Conservation (phyloP, 352 stramenopile genomes). For the Globisporangium paroecandrum region DNA sequence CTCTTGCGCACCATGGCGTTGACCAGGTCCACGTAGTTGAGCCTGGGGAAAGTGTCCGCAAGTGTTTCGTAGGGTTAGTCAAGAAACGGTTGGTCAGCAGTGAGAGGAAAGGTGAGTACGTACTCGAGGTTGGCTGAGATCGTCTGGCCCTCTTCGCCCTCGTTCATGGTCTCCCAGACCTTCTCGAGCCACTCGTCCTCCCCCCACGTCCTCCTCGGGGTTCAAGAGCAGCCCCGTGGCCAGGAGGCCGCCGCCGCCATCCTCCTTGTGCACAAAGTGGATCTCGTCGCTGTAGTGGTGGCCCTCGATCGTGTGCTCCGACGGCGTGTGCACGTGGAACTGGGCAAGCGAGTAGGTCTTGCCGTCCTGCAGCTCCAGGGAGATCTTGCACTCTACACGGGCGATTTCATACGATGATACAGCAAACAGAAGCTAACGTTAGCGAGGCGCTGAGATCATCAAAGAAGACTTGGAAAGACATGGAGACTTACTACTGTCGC, state of each 20-base stretch:
- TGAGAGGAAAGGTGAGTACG: not conserved
- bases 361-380: conserved; percentile 38
- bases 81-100: not conserved
- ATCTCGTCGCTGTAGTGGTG: conserved; percentile 45
- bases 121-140: conserved; percentile 39
- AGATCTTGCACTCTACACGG: conserved; percentile 38
- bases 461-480: not conserved
- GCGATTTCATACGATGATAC: not conserved
- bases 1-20: conserved; percentile 45
- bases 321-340: conserved; percentile 48
- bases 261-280: conserved; percentile 49
- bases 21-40: conserved; percentile 61
- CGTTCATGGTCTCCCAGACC: conserved; percentile 39
- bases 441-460: not conserved
- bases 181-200: conserved; percentile 48
- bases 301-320: conserved; percentile 44
- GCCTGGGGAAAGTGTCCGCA: conserved; percentile 11
- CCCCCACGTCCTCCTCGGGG: conserved; percentile 23
- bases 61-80: not conserved
- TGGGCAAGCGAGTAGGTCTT: conserved; percentile 51
- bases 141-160: conserved; percentile 16
- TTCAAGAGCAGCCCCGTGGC: conserved; percentile 43
- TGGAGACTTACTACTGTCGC: conserved; percentile 27
- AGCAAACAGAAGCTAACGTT: not conserved
- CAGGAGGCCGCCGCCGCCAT: conserved; percentile 24